These are phyloP conservation scores for Penicillium occitanis DNA, from an alignment of 2,329 filamentous ascomycete species.

Conservation along the genomic window DNA sequence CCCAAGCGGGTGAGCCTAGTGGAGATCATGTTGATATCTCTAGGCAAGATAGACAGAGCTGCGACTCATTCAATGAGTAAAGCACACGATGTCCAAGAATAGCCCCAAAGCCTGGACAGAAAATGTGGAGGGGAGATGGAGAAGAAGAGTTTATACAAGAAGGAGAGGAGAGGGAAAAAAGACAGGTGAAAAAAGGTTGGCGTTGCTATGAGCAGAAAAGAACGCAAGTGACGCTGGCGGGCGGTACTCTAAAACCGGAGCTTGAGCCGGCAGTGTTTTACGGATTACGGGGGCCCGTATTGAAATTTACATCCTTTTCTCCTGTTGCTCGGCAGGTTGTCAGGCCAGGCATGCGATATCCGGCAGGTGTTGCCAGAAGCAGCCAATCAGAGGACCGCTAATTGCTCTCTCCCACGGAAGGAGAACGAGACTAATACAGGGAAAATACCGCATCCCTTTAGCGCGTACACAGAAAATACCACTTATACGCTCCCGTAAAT, in stretches of 20 bases:
- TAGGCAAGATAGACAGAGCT: conserved; percentile 38
- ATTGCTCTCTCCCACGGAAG: conserved; percentile 6
- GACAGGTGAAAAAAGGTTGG: conserved; percentile 37
- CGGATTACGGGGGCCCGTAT: conserved; percentile 22
- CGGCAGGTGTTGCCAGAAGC: neutral
- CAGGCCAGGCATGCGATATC: conserved; percentile 6
- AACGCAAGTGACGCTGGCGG: conserved; percentile 29
- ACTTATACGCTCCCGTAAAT: conserved; percentile 10
- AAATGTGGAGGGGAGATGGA: conserved; percentile 39
- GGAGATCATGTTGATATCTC: conserved; percentile 50
- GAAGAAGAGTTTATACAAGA: conserved; percentile 33
- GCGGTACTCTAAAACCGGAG: conserved; percentile 34
- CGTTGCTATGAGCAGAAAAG: conserved; percentile 39
- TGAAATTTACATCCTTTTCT: conserved; percentile 11
- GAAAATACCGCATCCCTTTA: conserved; percentile 15
- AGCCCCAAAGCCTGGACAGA: conserved; percentile 37
- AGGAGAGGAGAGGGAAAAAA: conserved; percentile 38
- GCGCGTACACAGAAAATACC: neutral
- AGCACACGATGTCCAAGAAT: conserved; percentile 10
- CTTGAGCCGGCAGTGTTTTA: conserved; percentile 40
- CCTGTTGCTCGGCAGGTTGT: neutral
- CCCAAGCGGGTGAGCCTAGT: conserved; percentile 48
- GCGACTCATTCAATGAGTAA: conserved; percentile 41
- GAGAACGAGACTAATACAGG: conserved; percentile 7
- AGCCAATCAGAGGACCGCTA: conserved; percentile 15